Evolutionary conservation across 2,329 filamentous ascomycete genomes (phyloP).

Genomic region (Cucurbitaria berberidis): DNA sequence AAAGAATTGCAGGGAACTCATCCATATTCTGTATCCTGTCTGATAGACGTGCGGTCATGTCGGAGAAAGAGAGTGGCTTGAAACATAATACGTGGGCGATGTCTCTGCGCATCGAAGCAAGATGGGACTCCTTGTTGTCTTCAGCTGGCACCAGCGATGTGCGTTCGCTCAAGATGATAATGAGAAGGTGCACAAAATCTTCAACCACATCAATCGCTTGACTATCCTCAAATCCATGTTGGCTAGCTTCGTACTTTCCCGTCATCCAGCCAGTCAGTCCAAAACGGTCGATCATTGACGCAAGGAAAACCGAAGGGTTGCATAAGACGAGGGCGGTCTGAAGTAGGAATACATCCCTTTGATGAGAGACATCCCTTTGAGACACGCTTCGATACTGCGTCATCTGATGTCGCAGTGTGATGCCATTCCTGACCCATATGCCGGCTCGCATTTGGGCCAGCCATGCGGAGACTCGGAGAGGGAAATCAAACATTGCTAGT

Average conservation of each 20-base stretch:
- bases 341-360: conserved; percentile 91
- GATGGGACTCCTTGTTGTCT: conserved; percentile 68
- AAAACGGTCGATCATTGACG: conserved; percentile 89
- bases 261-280: conserved; percentile 87
- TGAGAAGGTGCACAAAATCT: conserved; percentile 92
- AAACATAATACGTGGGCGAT: conserved; percentile 95
- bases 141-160: conserved; percentile 75
- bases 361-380: conserved; percentile 90
- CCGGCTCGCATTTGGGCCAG: conserved; percentile 96
- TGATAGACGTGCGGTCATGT: conserved; percentile 82
- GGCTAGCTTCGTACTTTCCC: conserved; percentile 72
- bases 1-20: conserved; percentile 81
- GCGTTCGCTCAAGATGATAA: conserved; percentile 88
- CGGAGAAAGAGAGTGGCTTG: conserved; percentile 93
- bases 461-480: conserved; percentile 92
- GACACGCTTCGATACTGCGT: conserved; percentile 89
- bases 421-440: conserved; percentile 98
- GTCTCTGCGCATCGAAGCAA: conserved; percentile 80
- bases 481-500: conserved; percentile 89
- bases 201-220: conserved; percentile 94
- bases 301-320: conserved; percentile 80
- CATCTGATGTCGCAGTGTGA: conserved; percentile 94
- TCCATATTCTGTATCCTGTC: conserved; percentile 91
- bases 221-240: conserved; percentile 76
- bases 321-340: conserved; percentile 91